These are phyloP conservation scores for Wickerhamiella shivajii DNA, from an alignment of 805 yeast genomes.

Conservation along the genomic window DNA sequence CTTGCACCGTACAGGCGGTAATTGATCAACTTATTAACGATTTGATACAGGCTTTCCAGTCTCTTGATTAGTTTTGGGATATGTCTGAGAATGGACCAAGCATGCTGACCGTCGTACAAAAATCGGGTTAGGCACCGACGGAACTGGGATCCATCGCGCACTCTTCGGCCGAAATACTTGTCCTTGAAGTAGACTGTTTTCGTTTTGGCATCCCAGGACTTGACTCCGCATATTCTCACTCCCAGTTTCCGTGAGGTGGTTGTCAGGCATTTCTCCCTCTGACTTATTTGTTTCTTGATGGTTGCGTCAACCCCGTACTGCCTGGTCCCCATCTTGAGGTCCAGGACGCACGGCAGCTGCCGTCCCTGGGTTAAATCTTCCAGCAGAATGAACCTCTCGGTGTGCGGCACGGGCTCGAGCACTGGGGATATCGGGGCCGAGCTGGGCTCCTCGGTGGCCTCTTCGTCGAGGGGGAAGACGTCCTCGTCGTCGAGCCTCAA, in stretches of 20 bases:
- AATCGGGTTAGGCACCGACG: conserved; percentile 60
- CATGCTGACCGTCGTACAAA: conserved; percentile 56
- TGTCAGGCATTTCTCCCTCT: conserved; percentile 59
- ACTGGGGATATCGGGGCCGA: conserved; percentile 9
- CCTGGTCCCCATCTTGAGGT: conserved; percentile 94
- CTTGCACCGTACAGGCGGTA: conserved; percentile 90
- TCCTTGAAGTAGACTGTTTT: conserved; percentile 53
- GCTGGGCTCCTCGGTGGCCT: background rate
- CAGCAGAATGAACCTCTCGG: conserved; percentile 68
- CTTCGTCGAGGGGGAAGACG: background rate
- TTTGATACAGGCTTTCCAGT: conserved; percentile 40
- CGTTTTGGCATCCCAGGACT: conserved; percentile 46
- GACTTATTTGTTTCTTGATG: conserved; percentile 56
- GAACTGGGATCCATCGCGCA: conserved; percentile 61
- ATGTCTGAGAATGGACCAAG: conserved; percentile 45
- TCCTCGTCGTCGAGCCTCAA: conserved; percentile 7
- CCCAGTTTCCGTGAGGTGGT: conserved; percentile 79
- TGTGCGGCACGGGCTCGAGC: conserved; percentile 21
- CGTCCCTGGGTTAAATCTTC: conserved; percentile 84
- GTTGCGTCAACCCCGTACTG: conserved; percentile 95
- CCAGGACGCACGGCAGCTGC: conserved; percentile 78
- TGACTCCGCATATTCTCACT: conserved; percentile 90
- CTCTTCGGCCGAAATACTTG: conserved; percentile 80
- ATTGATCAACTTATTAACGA: conserved; percentile 45
- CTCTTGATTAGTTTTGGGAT: conserved; percentile 52